These are phyloP conservation scores for Melampsora allii-populina DNA, from an alignment of 1,284 basidiomycete genomes.

Conservation along the genomic window DNA sequence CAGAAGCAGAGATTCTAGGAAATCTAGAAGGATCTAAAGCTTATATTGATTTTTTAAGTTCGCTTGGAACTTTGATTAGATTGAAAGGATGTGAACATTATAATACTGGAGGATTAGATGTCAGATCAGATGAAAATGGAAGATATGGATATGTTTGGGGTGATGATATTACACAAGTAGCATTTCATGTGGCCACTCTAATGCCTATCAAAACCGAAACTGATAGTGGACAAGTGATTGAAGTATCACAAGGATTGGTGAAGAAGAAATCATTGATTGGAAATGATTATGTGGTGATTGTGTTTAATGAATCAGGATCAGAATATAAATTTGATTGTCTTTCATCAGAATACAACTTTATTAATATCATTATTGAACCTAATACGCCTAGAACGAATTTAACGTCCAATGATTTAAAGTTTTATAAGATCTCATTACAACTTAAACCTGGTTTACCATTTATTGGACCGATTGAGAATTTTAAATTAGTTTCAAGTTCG, in stretches of 20 bases:
- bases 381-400: conserved; percentile 61
- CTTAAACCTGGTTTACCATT: conserved; percentile 80
- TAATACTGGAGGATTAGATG: conserved; percentile 89
- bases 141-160: conserved; percentile 95
- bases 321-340: conserved; percentile 85
- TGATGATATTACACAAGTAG: conserved; percentile 92
- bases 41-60: conserved; percentile 87
- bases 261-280: conserved; percentile 86
- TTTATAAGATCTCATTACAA: conserved; percentile 86
- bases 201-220: conserved; percentile 71
- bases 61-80: conserved; percentile 81
- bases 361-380: conserved; percentile 95
- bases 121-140: conserved; percentile 77
- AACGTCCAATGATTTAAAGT: conserved; percentile 66
- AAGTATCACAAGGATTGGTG: conserved; percentile 32
- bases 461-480: conserved; percentile 82
- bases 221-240: conserved; percentile 56
- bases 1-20: conserved; percentile 78
- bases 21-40: conserved; percentile 92
- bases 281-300: conserved; percentile 89
- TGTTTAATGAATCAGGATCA: conserved; percentile 95
- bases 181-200: conserved; percentile 94
- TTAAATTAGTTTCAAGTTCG: conserved; percentile 83
- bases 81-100: conserved; percentile 76
- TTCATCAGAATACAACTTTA: conserved; percentile 89